Conservation (phyloP, 106 monocot species). For the Dioscorea dumetorum region DNA sequence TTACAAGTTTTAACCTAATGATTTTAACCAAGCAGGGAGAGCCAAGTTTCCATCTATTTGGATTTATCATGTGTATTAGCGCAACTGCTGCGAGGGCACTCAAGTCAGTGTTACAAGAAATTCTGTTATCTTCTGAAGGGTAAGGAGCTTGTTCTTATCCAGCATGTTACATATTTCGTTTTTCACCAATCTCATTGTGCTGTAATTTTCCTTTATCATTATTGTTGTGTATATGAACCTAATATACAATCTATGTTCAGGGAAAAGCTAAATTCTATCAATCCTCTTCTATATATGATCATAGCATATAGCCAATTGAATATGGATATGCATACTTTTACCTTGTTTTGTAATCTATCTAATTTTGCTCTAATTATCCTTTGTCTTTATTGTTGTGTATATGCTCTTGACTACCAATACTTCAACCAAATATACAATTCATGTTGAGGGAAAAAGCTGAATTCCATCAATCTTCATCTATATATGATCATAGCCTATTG, state of each 20-base stretch:
- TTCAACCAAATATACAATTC: not conserved
- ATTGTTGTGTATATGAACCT: too few species aligned
- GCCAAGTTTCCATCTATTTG: constrained; percentile 72
- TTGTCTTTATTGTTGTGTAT: too few species aligned
- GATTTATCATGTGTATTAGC: constrained; percentile 61
- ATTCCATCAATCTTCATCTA: constrained; percentile 55
- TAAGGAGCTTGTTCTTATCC: constrained; percentile 14
- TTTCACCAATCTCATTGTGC: not conserved
- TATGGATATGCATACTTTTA: too few species aligned
- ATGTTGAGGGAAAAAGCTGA: constrained; percentile 50
- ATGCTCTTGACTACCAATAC: too few species aligned
- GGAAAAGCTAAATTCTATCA: constrained; percentile 63
- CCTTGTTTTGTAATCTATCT: too few species aligned
- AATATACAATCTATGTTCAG: constrained; percentile 9
- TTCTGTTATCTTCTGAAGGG: constrained; percentile 59
- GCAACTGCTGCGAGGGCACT: constrained; percentile 65
- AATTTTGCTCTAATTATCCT: too few species aligned
- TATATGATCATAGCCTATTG: constrained; percentile 32
- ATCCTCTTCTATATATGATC: constrained; percentile 57
- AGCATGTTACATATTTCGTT: not conserved
- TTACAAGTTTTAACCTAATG: too few species aligned
- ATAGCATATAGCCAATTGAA: too few species aligned
- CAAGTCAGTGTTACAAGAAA: constrained; percentile 59
- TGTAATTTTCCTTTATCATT: too few species aligned
- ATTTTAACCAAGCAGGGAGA: constrained; percentile 31